A percentile compares a stretch with the other conserved stretches of the same genome.
These are phyloP conservation scores for Suhomyces taliae DNA, from an alignment of 1,139 yeast genomes.

Conservation along the genomic window DNA sequence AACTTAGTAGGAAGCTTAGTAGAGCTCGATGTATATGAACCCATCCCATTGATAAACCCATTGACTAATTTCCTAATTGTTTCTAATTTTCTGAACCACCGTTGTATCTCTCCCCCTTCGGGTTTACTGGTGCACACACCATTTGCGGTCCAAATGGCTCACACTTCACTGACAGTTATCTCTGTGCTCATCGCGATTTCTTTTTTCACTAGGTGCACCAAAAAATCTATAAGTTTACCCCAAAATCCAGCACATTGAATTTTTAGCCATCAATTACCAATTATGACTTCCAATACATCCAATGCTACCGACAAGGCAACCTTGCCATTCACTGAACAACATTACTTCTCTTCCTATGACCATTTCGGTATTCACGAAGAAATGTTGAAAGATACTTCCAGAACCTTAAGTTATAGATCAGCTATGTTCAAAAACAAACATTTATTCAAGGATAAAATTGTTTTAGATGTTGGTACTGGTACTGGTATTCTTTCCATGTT, in stretches of 20 bases:
- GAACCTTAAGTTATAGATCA: constrained; percentile 89
- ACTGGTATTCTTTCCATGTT: constrained; percentile 97
- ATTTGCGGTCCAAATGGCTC: too few relatives aligned
- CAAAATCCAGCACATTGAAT: not conserved
- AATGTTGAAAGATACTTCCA: constrained; percentile 93
- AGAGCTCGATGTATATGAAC: too few relatives aligned
- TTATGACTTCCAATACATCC: constrained; percentile 8
- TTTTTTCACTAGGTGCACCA: constrained; percentile 3
- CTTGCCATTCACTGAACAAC: constrained; percentile 74
- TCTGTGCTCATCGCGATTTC: constrained; percentile 9
- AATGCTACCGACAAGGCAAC: constrained; percentile 52
- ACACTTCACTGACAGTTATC: not conserved
- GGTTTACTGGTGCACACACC: too few relatives aligned
- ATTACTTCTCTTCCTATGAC: constrained; percentile 91
- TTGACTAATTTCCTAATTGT: too few relatives aligned
- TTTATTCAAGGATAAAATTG: constrained; percentile 87
- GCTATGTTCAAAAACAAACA: constrained; percentile 92
- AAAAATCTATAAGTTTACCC: not conserved
- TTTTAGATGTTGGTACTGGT: constrained; percentile 98
- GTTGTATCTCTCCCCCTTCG: too few relatives aligned
- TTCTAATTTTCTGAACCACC: too few relatives aligned
- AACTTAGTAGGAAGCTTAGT: too few relatives aligned
- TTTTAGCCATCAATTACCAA: constrained; percentile 1
- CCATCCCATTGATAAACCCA: too few relatives aligned
- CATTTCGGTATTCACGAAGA: constrained; percentile 98